Evolutionary conservation across 768 basidiomycete species (phyloP), one percentile per base, ranked within the genome.

Genomic region (Podaxis carcinomalis): DNA sequence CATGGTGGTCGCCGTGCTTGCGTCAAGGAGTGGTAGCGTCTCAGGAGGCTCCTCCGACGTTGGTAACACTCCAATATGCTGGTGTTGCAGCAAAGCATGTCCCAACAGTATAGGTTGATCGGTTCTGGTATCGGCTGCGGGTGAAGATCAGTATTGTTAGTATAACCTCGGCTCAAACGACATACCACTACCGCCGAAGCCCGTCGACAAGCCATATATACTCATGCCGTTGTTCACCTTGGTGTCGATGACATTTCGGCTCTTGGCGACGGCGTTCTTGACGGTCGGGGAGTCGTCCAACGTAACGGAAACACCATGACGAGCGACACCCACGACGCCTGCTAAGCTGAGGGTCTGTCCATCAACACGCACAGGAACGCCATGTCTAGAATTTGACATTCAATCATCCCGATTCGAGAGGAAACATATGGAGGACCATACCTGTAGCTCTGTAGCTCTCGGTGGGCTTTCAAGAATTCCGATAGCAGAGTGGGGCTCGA

Each of bases 201-300:
- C 90, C 4, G 90, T 90, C 51, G 88, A 90, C 36, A 94, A 79
- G 4, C 92, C 92, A 68, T 94, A 94, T 19, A 94, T 82, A 64
- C 88, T 90, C 32, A 85, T 82, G 14, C 85, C 83, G 5, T 76
- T 77, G 28, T 78, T 82, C 16, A 93, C 84, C 71, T 92, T 92
- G 68, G 81, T 78, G 1, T 83, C 74, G 37, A 92, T 88, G 67
- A 89, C 85, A 51, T 80, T 74, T 19, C 90, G 84, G 59, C 85
- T 87, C 67, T 83, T 83, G 13, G 77, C 71, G 40, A 93, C 82
- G 14, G 83, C 83, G 0, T 77, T 77, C 62, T 78, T 79, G 68
- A 85, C 73, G 14, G 60, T 57, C 23, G 70, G 64, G n/a, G 75
- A 72, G 19, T 71, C 67, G 54, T 80, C 74, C 19, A 88, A 73